Evolutionary conservation across 208 protist genomes (phyloP).

Genomic region (Lotmaria passim): DNA sequence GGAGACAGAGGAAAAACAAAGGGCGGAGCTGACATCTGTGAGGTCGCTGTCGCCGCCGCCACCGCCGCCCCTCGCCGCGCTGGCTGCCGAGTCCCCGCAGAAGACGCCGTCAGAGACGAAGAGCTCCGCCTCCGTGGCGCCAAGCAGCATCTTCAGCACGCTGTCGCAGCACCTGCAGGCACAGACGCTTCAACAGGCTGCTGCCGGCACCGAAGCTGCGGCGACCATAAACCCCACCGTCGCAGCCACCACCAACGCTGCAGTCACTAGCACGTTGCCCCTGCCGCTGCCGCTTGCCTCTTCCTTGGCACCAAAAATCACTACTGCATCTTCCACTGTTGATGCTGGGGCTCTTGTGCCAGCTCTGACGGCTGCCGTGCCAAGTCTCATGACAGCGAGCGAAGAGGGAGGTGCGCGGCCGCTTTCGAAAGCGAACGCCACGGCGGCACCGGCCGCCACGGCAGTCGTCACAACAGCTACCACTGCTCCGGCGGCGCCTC

Average conservation of each 20-base stretch:
- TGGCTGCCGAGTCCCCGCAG: conserved; percentile 13
- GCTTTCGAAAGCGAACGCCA: neutral
- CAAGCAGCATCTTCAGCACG: conserved; percentile 82
- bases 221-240: neutral
- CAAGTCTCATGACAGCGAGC: neutral
- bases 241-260: neutral
- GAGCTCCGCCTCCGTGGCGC: conserved; percentile 27
- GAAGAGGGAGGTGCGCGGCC: neutral
- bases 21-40: neutral
- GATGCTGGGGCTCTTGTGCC: neutral
- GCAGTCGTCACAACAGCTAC: neutral
- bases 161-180: conserved; percentile 76
- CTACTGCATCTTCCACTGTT: neutral
- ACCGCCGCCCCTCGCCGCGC: neutral
- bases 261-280: neutral
- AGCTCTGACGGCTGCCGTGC: neutral
- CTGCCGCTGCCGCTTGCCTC: conserved; percentile 7
- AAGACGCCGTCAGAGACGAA: conserved; percentile 28
- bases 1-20: neutral
- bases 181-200: too few species aligned
- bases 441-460: neutral
- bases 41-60: neutral
- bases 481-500: neutral
- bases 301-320: neutral
- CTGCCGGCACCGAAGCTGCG: too few species aligned